phyloP scores from a whole-genome alignment of 1,284 basidiomycete species.

The Vanrija humicola region DNA sequence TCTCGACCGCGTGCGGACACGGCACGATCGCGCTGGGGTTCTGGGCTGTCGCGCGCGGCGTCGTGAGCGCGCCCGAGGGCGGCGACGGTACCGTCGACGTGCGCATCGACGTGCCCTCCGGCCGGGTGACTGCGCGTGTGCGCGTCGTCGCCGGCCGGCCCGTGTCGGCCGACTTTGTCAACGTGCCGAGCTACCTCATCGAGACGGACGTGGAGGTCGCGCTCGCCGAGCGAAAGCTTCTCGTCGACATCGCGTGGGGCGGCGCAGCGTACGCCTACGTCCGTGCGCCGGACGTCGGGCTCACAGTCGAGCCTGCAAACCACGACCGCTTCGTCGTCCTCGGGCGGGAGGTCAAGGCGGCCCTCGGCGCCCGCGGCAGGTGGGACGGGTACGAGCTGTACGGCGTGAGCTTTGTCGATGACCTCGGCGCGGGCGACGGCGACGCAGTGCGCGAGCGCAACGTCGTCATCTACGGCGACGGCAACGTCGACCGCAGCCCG shows the following conservation, averaged over 20 bases:
- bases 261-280: slow-evolving; percentile 53
- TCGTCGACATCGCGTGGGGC: slow-evolving; percentile 50
- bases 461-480: slow-evolving; percentile 48
- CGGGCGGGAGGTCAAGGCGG: slow-evolving; percentile 33
- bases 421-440: not conserved
- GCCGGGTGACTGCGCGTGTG: slow-evolving; percentile 10
- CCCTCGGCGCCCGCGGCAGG: slow-evolving; percentile 24
- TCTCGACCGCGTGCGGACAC: slow-evolving; percentile 55
- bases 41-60: slow-evolving; percentile 46
- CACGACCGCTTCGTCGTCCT: slow-evolving; percentile 36
- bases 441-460: slow-evolving; percentile 9
- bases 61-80: no score
- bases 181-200: slow-evolving; percentile 13
- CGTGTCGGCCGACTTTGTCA: slow-evolving; percentile 17
- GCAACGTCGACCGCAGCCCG: slow-evolving; percentile 53
- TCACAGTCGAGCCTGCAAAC: slow-evolving; percentile 28
- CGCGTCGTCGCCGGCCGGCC: slow-evolving; percentile 4
- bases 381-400: slow-evolving; percentile 11
- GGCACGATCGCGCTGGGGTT: slow-evolving; percentile 54
- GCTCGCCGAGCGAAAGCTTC: slow-evolving; percentile 13
- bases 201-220: slow-evolving; percentile 1
- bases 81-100: slow-evolving; percentile 7
- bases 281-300: slow-evolving; percentile 44
- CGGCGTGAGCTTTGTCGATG: slow-evolving; percentile 19
- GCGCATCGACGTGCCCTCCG: slow-evolving; percentile 16